Percentiles rank a stretch among this genome's conserved stretches.
phyloP scores from a whole-genome alignment of 2,329 filamentous ascomycete species.

The Amesomyces nigricolor region DNA sequence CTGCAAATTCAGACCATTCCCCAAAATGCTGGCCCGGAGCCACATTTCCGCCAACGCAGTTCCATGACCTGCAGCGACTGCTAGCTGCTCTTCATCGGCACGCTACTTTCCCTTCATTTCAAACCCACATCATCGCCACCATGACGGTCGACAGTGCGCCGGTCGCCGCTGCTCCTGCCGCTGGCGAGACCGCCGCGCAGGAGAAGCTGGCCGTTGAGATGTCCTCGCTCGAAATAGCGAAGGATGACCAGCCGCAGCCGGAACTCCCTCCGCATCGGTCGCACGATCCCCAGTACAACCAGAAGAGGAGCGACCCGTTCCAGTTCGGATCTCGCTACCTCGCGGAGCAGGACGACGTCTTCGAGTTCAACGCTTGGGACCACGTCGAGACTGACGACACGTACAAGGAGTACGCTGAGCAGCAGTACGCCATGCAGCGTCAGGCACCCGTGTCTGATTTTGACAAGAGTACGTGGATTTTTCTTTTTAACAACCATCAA shows the following conservation, averaged over 20 bases:
- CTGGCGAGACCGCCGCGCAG: conserved; percentile 12
- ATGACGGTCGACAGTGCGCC: conserved; percentile 20
- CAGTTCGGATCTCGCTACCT: conserved; percentile 89
- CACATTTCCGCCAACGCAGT: conserved; percentile 18
- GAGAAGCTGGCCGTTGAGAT: conserved; percentile 24
- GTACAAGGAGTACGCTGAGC: conserved; percentile 79
- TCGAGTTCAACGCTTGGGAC: conserved; percentile 98
- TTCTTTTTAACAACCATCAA: conserved; percentile 2
- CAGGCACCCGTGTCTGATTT: conserved; percentile 85
- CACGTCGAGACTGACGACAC: conserved; percentile 89
- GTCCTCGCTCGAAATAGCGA: conserved; percentile 26
- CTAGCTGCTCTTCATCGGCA: conserved; percentile 22
- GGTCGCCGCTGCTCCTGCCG: conserved; percentile 1
- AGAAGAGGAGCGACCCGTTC: conserved; percentile 88
- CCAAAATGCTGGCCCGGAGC: conserved; percentile 23
- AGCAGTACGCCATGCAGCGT: conserved; percentile 80
- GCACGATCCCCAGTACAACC: conserved; percentile 65
- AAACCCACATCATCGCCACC: conserved; percentile 3
- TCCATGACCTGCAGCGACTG: conserved; percentile 25
- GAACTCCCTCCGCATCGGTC: conserved; percentile 56
- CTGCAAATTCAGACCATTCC: conserved; percentile 3
- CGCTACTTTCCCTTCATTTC: conserved; percentile 8
- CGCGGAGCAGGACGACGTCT: conserved; percentile 80
- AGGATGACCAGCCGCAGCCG: conserved; percentile 12
- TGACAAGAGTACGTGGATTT: conserved; percentile 64